Evolutionary conservation across 2,329 filamentous ascomycete species (phyloP).

Genomic region (Fusarium lyarnte): DNA sequence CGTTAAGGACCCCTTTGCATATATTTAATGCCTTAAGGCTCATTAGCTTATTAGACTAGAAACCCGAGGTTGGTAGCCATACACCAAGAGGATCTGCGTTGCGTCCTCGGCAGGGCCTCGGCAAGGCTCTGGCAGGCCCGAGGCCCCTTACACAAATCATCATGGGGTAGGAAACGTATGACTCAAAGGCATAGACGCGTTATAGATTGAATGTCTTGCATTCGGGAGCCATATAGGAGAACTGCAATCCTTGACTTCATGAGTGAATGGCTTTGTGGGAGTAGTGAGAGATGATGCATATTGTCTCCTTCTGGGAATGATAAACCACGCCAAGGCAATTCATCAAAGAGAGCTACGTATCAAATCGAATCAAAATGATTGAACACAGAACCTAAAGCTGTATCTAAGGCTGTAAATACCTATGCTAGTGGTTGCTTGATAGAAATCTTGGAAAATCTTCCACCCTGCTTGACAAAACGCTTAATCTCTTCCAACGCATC

Average conservation of each 20-base stretch:
- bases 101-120: background rate
- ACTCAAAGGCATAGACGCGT: rapidly evolving
- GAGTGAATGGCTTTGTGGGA: too few species aligned
- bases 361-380: too few species aligned
- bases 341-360: too few species aligned
- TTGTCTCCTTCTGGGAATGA: too few species aligned
- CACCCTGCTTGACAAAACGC: background rate
- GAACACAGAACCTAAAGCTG: rapidly evolving
- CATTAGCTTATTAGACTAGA: rapidly evolving
- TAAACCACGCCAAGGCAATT: too few species aligned
- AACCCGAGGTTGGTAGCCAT: rapidly evolving
- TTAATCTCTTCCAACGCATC: background rate
- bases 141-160: rapidly evolving
- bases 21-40: rapidly evolving
- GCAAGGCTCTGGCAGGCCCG: background rate
- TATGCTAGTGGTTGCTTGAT: background rate
- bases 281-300: too few species aligned
- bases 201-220: rapidly evolving
- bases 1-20: rapidly evolving
- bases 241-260: too few species aligned
- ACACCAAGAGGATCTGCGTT: rapidly evolving
- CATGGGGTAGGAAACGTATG: rapidly evolving
- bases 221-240: rapidly evolving
- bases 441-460: background rate
- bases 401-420: rapidly evolving